Evolutionary conservation across 2,329 filamentous ascomycete genomes (phyloP), one percentile per base, ranked within the genome.

Genomic region (Diatrype stigma): DNA sequence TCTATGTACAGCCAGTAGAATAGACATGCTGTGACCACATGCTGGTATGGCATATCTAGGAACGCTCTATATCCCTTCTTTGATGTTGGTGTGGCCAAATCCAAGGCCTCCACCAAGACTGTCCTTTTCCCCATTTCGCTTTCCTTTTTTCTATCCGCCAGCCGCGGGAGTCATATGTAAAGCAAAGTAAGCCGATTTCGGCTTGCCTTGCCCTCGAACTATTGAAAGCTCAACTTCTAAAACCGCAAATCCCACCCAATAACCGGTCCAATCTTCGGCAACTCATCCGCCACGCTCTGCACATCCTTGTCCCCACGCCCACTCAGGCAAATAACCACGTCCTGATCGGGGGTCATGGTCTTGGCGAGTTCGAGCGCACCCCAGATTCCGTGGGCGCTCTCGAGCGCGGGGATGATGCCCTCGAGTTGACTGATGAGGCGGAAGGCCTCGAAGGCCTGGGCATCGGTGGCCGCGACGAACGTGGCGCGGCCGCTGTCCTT

Each of bases 271-370:
- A 99, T 71, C 60, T 80, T 88, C 17, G 93, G 93, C 66, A 99
- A 73, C 73, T 96, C 90, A 66, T 99, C 94, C 0, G 94, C 94
- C 47, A 99, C 93, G 64, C 90, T 96, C 81, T 99, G 92, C 52
- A 99, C 94, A 67, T 99, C 94, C 83, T 99, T 99, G 73, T 99
- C 94, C 56, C 94, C 94, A 61, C 94, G 80, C 8, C 94, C 94
- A 66, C 89, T 95, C 35, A 99, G 70, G 73, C 93, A 97, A 56
- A 99, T 92, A 53, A 99, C 93, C 26, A 99, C 75, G 65, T 97
- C 91, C 73, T 96, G 76, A 48, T 82, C 91, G 75, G 91, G 89
- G 59, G 80, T 79, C 90, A 96, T 92, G 51, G 86, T 90, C 84
- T 96, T 96, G 55, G 93, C 93, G 52, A 97, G 73, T 73, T 97